Evolutionary conservation across 176 grass and related monocot genomes (phyloP), one percentile per base, ranked within the genome.

Genomic region (Panicum miliaceum): DNA sequence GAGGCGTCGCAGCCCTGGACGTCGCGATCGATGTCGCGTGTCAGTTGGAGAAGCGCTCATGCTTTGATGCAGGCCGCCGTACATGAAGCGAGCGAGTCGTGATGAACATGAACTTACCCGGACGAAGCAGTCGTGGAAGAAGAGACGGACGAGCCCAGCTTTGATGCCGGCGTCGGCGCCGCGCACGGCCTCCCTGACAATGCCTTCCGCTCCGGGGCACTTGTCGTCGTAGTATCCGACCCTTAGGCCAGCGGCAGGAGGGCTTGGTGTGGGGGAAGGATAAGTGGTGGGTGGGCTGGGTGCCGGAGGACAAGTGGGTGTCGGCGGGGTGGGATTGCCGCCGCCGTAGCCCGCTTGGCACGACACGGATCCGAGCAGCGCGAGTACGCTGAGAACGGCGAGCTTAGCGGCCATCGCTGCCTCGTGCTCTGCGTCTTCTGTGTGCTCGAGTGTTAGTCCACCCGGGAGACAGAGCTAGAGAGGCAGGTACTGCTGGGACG

Each of bases 51-150:
- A 47, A 47, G 42, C 8, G 42, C 9, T 41, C 40, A 41, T 41
- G 0, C 2, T 41, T 41, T 3, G 7, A 41, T 41, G 40, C 40
- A 41, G 0, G 40, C 7, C 42, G 40, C 7, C 42, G 42, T 45
- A 11, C 42, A 45, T 45, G 42, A 47, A 47, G 11, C 7, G 45
- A 47, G 11, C 7, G 45, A 13, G 9, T 13, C 45, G 42, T 45
- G 22, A 15, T 32, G 40, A 42, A 7, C 8, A 8, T 57, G 1
- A n/a, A 23, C 19, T 40, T 77, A 88, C 82, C 71, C 23, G 2
- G 50, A 91, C 77, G 67, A 91, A 91, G 64, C 90, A 88, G 72
- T 91, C 86, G 26, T 94, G 92, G 87, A 94, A 94, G 74, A 87
- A 85, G 8, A 94, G 6, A 4, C 89, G 78, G 84, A 94, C 37